A percentile compares a stretch with the other conserved stretches of the same genome.
These are phyloP conservation scores for Heimioporus retisporus DNA, from an alignment of 1,284 basidiomycete species.

Conservation along the genomic window DNA sequence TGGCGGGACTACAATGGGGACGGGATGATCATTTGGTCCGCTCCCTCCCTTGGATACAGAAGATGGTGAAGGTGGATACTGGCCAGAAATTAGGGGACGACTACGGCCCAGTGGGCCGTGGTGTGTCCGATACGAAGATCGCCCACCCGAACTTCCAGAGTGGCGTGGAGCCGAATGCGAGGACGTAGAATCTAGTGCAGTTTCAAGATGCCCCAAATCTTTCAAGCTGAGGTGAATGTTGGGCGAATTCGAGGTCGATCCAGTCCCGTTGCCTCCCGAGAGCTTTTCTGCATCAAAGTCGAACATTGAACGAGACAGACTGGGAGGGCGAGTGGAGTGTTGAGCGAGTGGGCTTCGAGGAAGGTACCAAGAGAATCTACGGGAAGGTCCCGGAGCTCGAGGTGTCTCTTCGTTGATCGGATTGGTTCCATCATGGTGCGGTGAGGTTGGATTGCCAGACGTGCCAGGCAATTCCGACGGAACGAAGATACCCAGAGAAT, in stretches of 20 bases:
- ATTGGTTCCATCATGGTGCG: too few relatives aligned
- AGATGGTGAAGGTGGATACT: background rate
- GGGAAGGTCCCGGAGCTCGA: too few relatives aligned
- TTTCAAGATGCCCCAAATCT: constrained; percentile 8
- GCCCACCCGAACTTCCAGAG: constrained; percentile 30
- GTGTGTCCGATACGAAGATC: constrained; percentile 36
- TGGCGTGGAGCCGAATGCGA: background rate
- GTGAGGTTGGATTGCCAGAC: too few relatives aligned
- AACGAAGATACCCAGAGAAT: too few relatives aligned
- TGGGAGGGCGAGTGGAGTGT: too few relatives aligned
- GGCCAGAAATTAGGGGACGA: constrained; percentile 11
- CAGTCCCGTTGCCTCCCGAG: too few relatives aligned
- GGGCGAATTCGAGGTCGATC: background rate
- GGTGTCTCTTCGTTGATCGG: too few relatives aligned
- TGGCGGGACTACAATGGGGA: constrained; percentile 18
- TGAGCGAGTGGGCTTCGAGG: too few relatives aligned
- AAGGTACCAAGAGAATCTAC: too few relatives aligned
- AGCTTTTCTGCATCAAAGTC: too few relatives aligned
- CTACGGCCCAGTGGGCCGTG: constrained; percentile 24
- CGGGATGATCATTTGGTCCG: background rate
- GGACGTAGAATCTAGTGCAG: constrained; percentile 6
- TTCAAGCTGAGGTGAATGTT: constrained; percentile 6
- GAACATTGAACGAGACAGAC: too few relatives aligned
- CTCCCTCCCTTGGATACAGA: background rate
- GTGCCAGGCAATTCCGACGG: too few relatives aligned